Conservation (phyloP, 2,329 filamentous ascomycete species). For the Talaromyces sp. region DNA sequence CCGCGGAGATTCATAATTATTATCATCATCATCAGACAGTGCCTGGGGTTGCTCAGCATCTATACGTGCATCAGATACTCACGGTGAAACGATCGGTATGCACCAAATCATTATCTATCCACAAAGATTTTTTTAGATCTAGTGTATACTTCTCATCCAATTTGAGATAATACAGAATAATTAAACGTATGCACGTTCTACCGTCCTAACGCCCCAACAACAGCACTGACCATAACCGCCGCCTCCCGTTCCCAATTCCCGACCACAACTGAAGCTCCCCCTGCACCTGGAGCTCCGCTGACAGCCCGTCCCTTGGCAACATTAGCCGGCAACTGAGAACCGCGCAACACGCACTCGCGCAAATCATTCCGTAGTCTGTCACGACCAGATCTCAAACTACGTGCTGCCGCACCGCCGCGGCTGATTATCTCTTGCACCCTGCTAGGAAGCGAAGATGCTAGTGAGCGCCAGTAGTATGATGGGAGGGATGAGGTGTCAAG, state of each 20-base stretch:
- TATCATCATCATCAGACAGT: neutral
- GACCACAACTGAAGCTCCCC: conserved; percentile 44
- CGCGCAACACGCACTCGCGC: conserved; percentile 75
- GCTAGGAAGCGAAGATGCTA: conserved; percentile 72
- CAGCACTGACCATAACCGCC: conserved; percentile 87
- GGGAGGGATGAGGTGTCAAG: conserved; percentile 84
- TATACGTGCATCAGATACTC: too few relatives aligned
- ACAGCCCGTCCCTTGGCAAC: conserved; percentile 33
- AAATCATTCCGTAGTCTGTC: conserved; percentile 73
- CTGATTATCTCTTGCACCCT: conserved; percentile 81
- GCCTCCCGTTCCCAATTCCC: conserved; percentile 82
- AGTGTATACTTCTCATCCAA: neutral
- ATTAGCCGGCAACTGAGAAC: conserved; percentile 64
- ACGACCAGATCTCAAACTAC: conserved; percentile 73
- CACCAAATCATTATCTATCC: neutral
- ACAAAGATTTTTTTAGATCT: neutral
- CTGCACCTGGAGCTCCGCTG: neutral
- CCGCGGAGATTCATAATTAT: neutral
- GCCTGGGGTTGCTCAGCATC: neutral
- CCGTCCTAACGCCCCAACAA: conserved; percentile 57
- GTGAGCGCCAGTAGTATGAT: conserved; percentile 88
- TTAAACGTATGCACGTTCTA: conserved; percentile 17
- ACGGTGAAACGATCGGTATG: too few relatives aligned
- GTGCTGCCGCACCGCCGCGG: conserved; percentile 76
- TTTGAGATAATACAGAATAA: neutral